These are phyloP conservation scores for Larix kaempferi DNA, from an alignment of 75 land plant genomes.

Conservation along the genomic window DNA sequence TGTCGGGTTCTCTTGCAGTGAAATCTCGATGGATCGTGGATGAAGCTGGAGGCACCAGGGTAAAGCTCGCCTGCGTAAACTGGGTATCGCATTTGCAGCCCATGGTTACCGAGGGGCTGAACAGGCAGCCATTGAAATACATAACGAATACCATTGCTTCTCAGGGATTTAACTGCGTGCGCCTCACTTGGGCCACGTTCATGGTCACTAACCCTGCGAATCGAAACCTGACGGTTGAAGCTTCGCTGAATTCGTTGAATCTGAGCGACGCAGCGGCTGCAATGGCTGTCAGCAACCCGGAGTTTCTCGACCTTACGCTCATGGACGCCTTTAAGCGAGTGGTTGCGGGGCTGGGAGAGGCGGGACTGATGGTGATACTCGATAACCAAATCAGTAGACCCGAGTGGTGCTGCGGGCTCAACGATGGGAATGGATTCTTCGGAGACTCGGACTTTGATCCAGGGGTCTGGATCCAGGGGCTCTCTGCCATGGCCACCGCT, in stretches of 20 bases:
- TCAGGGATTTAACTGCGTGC: conserved; percentile 62
- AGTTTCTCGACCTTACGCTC: conserved; percentile 12
- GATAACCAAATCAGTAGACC: conserved; percentile 18
- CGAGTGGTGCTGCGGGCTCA: conserved; percentile 42
- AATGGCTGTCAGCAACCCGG: conserved; percentile 20
- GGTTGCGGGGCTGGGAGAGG: conserved; percentile 11
- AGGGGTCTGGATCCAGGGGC: conserved; percentile 27
- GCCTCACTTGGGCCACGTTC: conserved; percentile 52
- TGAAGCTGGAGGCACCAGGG: conserved; percentile 26
- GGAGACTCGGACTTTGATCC: conserved; percentile 41
- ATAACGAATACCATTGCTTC: conserved; percentile 12
- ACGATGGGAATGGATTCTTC: conserved; percentile 50
- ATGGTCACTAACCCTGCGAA: conserved; percentile 13
- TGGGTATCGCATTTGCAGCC: conserved; percentile 51
- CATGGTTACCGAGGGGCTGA: conserved; percentile 42
- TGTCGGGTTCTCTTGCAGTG: too few relatives aligned
- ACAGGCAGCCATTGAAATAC: conserved; percentile 17
- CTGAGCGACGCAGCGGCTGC: conserved; percentile 11
- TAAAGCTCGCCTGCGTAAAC: conserved; percentile 59
- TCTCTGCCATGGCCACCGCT: conserved; percentile 19
- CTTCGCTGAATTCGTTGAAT: conserved; percentile 7
- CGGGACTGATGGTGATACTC: conserved; percentile 20
- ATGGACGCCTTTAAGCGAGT: conserved; percentile 22
- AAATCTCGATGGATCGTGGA: conserved; percentile 50
- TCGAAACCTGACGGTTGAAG: conserved; percentile 17